Conservation (phyloP, 148 eudicot species). For the Rhododendron henanense region DNA sequence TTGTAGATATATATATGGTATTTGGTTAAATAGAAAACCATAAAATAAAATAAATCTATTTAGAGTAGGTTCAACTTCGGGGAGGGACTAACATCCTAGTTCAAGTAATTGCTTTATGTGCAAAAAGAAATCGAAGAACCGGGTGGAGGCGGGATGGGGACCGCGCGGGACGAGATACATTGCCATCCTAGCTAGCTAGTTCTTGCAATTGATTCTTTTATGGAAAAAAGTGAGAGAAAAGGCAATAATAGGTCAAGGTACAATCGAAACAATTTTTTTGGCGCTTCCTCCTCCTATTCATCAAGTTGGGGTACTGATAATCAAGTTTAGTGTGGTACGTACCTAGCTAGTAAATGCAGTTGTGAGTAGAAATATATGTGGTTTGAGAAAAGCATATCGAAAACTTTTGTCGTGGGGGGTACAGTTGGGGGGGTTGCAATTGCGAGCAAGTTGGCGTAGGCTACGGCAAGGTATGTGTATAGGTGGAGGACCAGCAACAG, state of each 20-base stretch:
- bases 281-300: neutral
- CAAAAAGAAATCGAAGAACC: no score
- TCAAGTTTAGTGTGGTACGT: neutral
- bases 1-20: no score
- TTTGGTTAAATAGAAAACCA: no score
- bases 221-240: neutral
- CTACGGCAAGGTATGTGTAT: neutral
- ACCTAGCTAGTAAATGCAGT: neutral
- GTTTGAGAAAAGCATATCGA: neutral
- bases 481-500: constrained; percentile 1
- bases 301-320: neutral
- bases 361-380: neutral
- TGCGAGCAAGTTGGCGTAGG: neutral
- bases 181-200: neutral
- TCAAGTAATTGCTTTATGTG: neutral
- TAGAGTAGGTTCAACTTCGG: no score
- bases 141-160: neutral
- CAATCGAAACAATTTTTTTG: neutral
- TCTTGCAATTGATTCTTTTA: neutral
- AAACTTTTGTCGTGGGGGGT: neutral
- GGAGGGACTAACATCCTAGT: neutral
- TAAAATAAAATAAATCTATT: no score
- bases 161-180: neutral
- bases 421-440: neutral
- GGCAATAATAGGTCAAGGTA: neutral